Percentiles rank a stretch among this genome's conserved stretches.
phyloP scores from a whole-genome alignment of 2,329 filamentous ascomycete species.

The Trichophaea hybrida region DNA sequence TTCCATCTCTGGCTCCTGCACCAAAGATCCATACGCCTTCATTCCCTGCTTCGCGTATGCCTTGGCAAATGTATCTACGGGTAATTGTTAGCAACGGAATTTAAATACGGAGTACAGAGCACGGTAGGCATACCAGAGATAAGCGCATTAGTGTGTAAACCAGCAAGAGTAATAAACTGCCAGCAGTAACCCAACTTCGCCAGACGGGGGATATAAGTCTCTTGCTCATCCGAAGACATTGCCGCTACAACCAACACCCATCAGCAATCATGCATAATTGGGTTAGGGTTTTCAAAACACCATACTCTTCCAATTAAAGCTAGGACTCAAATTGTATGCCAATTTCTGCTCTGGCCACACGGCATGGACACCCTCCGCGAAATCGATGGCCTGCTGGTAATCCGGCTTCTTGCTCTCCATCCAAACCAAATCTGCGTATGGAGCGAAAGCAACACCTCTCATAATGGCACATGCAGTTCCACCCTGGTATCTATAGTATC shows the following conservation, averaged over 20 bases:
- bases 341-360: constrained; percentile 95
- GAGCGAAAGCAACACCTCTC: constrained; percentile 78
- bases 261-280: background rate
- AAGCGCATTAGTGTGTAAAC: constrained; percentile 86
- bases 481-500: constrained; percentile 84
- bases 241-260: constrained; percentile 5
- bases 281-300: constrained; percentile 40
- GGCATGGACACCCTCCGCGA: constrained; percentile 82
- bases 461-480: constrained; percentile 85
- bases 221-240: constrained; percentile 65
- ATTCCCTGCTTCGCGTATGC: constrained; percentile 73
- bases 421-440: constrained; percentile 93
- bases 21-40: constrained; percentile 90
- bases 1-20: constrained; percentile 96
- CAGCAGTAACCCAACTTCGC: constrained; percentile 87
- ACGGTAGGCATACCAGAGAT: constrained; percentile 46
- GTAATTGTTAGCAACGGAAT: background rate
- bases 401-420: constrained; percentile 98
- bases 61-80: constrained; percentile 57
- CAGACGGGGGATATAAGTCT: constrained; percentile 90
- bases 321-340: constrained; percentile 94
- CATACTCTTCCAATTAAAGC: constrained; percentile 99
- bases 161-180: constrained; percentile 99
- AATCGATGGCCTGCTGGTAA: constrained; percentile 78
- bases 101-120: background rate